These are phyloP conservation scores for Hyaloscypha finlandica DNA, from an alignment of 495 filamentous ascomycete species.

Conservation along the genomic window DNA sequence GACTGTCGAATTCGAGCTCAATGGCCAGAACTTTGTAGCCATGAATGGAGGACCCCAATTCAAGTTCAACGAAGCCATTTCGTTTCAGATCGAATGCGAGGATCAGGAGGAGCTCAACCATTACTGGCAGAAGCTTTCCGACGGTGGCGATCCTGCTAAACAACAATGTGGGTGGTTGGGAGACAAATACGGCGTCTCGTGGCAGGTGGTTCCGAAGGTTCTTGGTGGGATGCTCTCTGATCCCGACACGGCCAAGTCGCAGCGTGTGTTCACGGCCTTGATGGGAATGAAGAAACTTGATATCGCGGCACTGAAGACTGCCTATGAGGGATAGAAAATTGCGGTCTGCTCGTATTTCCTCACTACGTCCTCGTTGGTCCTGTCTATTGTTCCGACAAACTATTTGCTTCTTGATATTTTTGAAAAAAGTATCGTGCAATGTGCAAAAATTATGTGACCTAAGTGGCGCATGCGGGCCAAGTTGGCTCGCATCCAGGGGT, in stretches of 20 bases:
- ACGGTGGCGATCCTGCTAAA: slow-evolving; percentile 34
- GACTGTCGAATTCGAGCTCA: slow-evolving; percentile 35
- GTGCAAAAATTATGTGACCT: too few relatives aligned
- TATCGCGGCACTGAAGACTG: slow-evolving; percentile 38
- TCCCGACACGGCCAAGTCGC: slow-evolving; percentile 25
- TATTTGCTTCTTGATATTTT: too few relatives aligned
- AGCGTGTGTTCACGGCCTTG: slow-evolving; percentile 34
- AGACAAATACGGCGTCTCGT: slow-evolving; percentile 42
- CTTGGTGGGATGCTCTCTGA: slow-evolving; percentile 31
- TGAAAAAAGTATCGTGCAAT: too few relatives aligned
- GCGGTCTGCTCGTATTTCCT: too few relatives aligned
- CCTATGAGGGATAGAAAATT: slow-evolving; percentile 26
- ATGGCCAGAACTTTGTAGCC: slow-evolving; percentile 38
- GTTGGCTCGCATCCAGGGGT: too few relatives aligned
- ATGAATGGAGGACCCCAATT: slow-evolving; percentile 43
- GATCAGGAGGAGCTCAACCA: slow-evolving; percentile 42
- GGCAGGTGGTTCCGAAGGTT: slow-evolving; percentile 42
- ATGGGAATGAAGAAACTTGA: slow-evolving; percentile 39
- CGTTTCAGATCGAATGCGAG: slow-evolving; percentile 39
- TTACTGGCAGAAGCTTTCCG: slow-evolving; percentile 41
- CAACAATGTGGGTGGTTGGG: slow-evolving; percentile 41
- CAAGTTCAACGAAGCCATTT: slow-evolving; percentile 34
- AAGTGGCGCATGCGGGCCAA: too few relatives aligned
- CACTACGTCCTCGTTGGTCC: too few relatives aligned
- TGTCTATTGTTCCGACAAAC: too few relatives aligned